Base-by-base conservation (phyloP, 1,139 yeast genomes). In the Hemisphaericaspora lyxosophila region DNA sequence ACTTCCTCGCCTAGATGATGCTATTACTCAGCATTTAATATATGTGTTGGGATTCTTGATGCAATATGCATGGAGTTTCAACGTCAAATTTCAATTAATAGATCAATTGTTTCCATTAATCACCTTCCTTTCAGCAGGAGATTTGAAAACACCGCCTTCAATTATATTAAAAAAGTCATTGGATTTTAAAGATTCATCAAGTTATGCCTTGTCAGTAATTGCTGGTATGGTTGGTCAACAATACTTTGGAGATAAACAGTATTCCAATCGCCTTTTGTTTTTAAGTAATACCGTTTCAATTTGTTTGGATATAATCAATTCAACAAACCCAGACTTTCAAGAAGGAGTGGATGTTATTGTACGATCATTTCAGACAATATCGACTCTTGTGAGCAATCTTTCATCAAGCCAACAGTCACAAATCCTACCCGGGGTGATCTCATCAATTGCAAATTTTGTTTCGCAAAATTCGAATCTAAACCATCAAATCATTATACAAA, bases 371-470 rank as follows among this genome's bases (percentile, higher is more conserved):
- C 31, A 36, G 7, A 36, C 43, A 7, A 43, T 47, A 20, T n/a
- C 35, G 3, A 43, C 36, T 4, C 33, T 39, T 11, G 26, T 34
- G 13, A 29, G 26, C 5, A 24, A 30, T 12, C 53, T 68, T 5
- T 40, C 61, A 2, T 26, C 65, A 1, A 62, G 60, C 15, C 67
- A 65, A 33, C 38, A 64, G n/a, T 55, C 73, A 2, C 60, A 60
- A 32, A 62, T 70, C 3, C 52, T 70, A 15, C 77, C 77, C 1
- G 76, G 76, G 1, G 48, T 67, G 4, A 51, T 60, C 0, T 70
- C 75, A 4, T 51, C 62, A 26, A 38, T 67, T 17, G 51, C 68
- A 3, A 60, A 59, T 20, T 68, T 61, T 44, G 50, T 50, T 9
- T 44, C 60, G 0, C 28, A 39, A 4, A 45, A 62, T 0, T 55